These are phyloP conservation scores for Boletus pseudopeckii DNA, from an alignment of 768 basidiomycete species.

Conservation along the genomic window DNA sequence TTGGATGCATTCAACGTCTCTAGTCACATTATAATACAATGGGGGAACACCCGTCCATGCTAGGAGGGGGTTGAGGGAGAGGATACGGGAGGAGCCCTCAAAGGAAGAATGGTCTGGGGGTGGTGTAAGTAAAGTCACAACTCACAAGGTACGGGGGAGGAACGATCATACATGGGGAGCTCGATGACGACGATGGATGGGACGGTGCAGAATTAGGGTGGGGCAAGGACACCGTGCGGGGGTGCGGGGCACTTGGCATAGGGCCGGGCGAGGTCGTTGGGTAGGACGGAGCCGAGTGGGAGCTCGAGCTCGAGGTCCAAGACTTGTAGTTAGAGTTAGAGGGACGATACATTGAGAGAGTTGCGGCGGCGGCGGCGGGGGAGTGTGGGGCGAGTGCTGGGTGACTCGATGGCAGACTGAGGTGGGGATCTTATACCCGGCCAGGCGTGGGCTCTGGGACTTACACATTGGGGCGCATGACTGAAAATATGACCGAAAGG, in stretches of 20 bases:
- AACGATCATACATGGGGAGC: slow-evolving; percentile 17
- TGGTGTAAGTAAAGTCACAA: not conserved
- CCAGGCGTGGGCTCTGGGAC: slow-evolving; percentile 16
- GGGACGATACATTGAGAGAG: slow-evolving; percentile 21
- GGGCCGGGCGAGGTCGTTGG: slow-evolving; percentile 19
- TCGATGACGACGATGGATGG: slow-evolving; percentile 17
- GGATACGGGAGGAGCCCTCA: slow-evolving; percentile 13
- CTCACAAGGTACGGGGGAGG: not conserved
- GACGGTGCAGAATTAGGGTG: slow-evolving; percentile 28
- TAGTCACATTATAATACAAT: slow-evolving; percentile 25
- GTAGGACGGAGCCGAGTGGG: slow-evolving; percentile 5
- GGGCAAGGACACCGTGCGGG: slow-evolving; percentile 29
- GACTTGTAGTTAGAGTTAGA: slow-evolving; percentile 19
- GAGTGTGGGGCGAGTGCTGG: slow-evolving; percentile 10
- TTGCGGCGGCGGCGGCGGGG: not conserved
- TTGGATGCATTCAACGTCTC: slow-evolving; percentile 24
- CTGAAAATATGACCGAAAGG: slow-evolving; percentile 9
- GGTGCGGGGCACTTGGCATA: slow-evolving; percentile 25
- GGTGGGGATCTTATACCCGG: slow-evolving; percentile 28
- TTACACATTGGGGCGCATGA: slow-evolving; percentile 15
- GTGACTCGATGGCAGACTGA: slow-evolving; percentile 15
- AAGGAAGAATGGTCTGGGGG: slow-evolving; percentile 12
- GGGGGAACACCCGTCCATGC: slow-evolving; percentile 17
- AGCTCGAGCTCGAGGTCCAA: slow-evolving; percentile 17
- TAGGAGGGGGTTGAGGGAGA: slow-evolving; percentile 26